A percentile compares a stretch with the other conserved stretches of the same genome.
Evolutionary conservation across 2,329 filamentous ascomycete genomes (phyloP).

Genomic region (Clathrospora elynae): DNA sequence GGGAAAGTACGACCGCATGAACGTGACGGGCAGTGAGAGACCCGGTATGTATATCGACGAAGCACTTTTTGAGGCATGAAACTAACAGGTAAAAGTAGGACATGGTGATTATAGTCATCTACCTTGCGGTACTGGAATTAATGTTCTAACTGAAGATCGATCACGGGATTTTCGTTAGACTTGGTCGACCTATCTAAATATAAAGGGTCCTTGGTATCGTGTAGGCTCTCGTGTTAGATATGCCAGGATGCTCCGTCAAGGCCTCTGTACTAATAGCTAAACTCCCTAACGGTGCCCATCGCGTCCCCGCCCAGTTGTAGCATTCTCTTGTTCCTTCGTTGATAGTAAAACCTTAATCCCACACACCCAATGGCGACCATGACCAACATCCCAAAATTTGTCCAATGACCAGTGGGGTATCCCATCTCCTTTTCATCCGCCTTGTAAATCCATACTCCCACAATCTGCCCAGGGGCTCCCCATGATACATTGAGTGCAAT

Average conservation of each 20-base stretch:
- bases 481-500: conserved; percentile 73
- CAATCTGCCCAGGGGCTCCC: conserved; percentile 71
- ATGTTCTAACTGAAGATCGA: not conserved
- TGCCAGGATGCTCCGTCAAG: no score
- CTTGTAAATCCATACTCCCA: conserved; percentile 76
- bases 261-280: no score
- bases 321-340: conserved; percentile 10
- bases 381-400: conserved; percentile 11
- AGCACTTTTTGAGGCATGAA: not conserved
- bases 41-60: not conserved
- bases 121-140: not conserved
- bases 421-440: conserved; percentile 63
- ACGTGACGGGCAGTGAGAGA: not conserved
- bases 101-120: not conserved
- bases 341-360: conserved; percentile 11
- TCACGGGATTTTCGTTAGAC: not conserved
- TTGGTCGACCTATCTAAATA: no score
- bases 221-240: no score
- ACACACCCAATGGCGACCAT: conserved; percentile 13
- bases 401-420: conserved; percentile 71
- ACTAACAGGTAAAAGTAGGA: not conserved
- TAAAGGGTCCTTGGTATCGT: no score
- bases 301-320: not conserved
- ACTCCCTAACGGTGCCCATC: conserved; percentile 1
- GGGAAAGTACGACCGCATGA: not conserved